Percentiles rank a stretch among this genome's conserved stretches.
These are phyloP conservation scores for Nepenthes alata DNA, from an alignment of 179 eudicot genomes.

Conservation along the genomic window DNA sequence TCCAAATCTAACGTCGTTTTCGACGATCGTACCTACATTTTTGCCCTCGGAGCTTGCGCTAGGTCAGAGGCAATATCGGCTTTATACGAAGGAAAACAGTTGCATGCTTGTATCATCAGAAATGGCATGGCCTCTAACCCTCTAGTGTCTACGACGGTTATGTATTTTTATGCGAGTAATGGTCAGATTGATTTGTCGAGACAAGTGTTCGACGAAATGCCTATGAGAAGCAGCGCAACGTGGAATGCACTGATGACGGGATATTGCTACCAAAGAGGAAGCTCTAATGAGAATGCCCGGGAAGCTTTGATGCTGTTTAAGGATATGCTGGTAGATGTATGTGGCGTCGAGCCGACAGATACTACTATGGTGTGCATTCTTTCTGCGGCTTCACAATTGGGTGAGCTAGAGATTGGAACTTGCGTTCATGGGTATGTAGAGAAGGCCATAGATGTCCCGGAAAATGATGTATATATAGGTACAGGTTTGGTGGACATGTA, in stretches of 20 bases:
- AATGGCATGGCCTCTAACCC: conserved; percentile 22
- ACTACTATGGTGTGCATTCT: conserved; percentile 40
- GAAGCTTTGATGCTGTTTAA: conserved; percentile 24
- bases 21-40: conserved; percentile 37
- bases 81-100: conserved; percentile 38
- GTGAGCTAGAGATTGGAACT: conserved; percentile 30
- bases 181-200: conserved; percentile 17
- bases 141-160: conserved; percentile 26
- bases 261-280: conserved; percentile 26
- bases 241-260: conserved; percentile 64
- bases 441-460: conserved; percentile 21
- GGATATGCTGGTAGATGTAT: conserved; percentile 24
- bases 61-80: conserved; percentile 18
- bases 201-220: conserved; percentile 47
- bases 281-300: conserved; percentile 9
- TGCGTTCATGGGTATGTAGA: conserved; percentile 40
- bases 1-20: conserved; percentile 19
- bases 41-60: conserved; percentile 52
- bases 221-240: conserved; percentile 24
- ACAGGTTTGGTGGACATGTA: conserved; percentile 55
- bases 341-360: conserved; percentile 17
- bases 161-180: conserved; percentile 36
- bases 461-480: conserved; percentile 36
- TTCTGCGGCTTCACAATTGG: conserved; percentile 41
- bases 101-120: conserved; percentile 31